Conservation (phyloP, 768 basidiomycete genomes). For the Suillus subaureus region DNA sequence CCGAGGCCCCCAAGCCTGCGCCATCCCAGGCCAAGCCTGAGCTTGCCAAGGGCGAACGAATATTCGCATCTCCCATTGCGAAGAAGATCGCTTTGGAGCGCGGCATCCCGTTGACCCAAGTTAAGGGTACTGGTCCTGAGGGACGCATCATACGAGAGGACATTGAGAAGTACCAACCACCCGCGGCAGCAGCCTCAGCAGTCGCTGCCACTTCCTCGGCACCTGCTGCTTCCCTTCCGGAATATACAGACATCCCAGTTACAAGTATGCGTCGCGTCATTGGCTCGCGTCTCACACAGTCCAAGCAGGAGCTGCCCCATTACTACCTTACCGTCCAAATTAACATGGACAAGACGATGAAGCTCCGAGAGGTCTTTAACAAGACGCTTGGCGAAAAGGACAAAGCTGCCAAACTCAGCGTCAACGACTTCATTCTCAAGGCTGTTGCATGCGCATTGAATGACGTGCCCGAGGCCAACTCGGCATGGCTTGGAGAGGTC, state of each 20-base stretch:
- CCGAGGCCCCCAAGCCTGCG: slow-evolving; percentile 35
- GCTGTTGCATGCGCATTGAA: slow-evolving; percentile 87
- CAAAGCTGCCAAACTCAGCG: slow-evolving; percentile 90
- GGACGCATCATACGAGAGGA: slow-evolving; percentile 95
- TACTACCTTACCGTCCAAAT: slow-evolving; percentile 96
- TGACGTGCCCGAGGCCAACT: slow-evolving; percentile 97
- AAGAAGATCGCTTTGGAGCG: slow-evolving; percentile 96
- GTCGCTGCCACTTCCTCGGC: slow-evolving; percentile 46
- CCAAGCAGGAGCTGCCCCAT: slow-evolving; percentile 94
- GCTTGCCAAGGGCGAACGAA: slow-evolving; percentile 69
- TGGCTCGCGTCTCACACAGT: slow-evolving; percentile 86
- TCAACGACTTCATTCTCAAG: slow-evolving; percentile 98
- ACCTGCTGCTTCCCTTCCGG: slow-evolving; percentile 54
- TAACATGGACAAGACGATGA: slow-evolving; percentile 94
- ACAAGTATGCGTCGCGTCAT: slow-evolving; percentile 96
- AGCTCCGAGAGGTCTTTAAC: slow-evolving; percentile 96
- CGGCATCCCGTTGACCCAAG: slow-evolving; percentile 84
- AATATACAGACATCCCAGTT: slow-evolving; percentile 89
- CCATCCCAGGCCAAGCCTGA: slow-evolving; percentile 43
- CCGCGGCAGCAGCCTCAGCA: slow-evolving; percentile 45
- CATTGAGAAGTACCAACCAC: slow-evolving; percentile 84
- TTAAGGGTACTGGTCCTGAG: slow-evolving; percentile 93
- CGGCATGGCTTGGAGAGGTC: slow-evolving; percentile 94
- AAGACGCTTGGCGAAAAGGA: slow-evolving; percentile 82
- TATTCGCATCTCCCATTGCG: slow-evolving; percentile 94